A percentile compares a stretch with the other conserved stretches of the same genome.
phyloP scores from a whole-genome alignment of 148 eudicot species.

The Drosera capensis region DNA sequence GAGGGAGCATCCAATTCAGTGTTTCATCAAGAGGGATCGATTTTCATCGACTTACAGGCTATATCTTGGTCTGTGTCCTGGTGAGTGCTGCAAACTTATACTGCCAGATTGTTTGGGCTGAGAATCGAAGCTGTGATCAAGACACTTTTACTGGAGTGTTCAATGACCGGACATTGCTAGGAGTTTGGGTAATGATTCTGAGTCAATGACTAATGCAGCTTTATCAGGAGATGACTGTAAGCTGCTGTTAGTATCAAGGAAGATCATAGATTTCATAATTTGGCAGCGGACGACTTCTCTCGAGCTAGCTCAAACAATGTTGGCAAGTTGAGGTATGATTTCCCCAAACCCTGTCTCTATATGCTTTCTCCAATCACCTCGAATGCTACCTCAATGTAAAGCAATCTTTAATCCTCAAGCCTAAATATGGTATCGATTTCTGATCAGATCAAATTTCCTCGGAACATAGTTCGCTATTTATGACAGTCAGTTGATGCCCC shows the following conservation, averaged over 20 bases:
- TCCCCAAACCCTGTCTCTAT: neutral
- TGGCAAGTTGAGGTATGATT: slow-evolving; percentile 35
- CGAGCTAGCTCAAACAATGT: slow-evolving; percentile 17
- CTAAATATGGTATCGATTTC: neutral
- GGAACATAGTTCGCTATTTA: slow-evolving; percentile 35
- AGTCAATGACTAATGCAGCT: slow-evolving; percentile 18
- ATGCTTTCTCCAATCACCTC: no score
- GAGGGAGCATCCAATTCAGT: slow-evolving; percentile 44
- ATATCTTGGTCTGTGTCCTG: slow-evolving; percentile 47
- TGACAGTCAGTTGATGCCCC: slow-evolving; percentile 21
- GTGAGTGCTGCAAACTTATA: slow-evolving; percentile 15
- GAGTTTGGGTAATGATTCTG: neutral
- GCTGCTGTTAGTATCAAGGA: slow-evolving; percentile 29
- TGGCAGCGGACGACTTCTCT: slow-evolving; percentile 25
- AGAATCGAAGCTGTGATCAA: neutral
- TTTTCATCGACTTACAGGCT: slow-evolving; percentile 26
- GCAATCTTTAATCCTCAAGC: neutral
- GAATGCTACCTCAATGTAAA: no score
- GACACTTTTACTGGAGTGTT: neutral
- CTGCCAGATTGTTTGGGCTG: slow-evolving; percentile 2
- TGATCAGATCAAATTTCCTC: slow-evolving; percentile 36
- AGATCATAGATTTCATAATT: slow-evolving; percentile 25
- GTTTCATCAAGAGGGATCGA: slow-evolving; percentile 44
- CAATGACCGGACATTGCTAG: neutral
- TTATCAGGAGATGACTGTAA: slow-evolving; percentile 35